phyloP scores from a whole-genome alignment of 2,329 filamentous ascomycete genomes.

The Ophiosphaerella narmari region DNA sequence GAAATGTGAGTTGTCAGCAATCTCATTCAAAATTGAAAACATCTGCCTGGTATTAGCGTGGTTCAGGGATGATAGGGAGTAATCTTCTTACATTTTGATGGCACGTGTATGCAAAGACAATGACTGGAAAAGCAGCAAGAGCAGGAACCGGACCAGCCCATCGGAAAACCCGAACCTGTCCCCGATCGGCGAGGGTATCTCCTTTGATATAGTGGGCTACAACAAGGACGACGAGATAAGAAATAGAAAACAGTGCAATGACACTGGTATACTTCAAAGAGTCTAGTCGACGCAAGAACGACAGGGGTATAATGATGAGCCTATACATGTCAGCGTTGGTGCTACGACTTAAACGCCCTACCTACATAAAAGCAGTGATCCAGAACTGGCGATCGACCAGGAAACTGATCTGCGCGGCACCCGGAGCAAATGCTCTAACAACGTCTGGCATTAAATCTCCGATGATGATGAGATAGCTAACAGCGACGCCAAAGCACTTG shows the following conservation, averaged over 20 bases:
- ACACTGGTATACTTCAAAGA: conserved; percentile 97
- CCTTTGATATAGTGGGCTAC: conserved; percentile 85
- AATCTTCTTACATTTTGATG: conserved; percentile 80
- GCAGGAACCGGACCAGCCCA: conserved; percentile 81
- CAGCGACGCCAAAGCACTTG: conserved; percentile 96
- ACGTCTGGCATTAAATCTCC: conserved; percentile 98
- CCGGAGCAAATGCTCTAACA: conserved; percentile 74
- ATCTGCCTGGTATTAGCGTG: conserved; percentile 62
- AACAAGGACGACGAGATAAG: conserved; percentile 89
- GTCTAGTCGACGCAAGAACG: conserved; percentile 87
- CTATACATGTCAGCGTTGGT: conserved; percentile 47
- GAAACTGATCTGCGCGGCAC: conserved; percentile 68
- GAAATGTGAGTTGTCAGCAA: conserved; percentile 78
- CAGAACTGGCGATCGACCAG: conserved; percentile 92
- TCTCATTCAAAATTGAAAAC: conserved; percentile 98
- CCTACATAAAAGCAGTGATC: conserved; percentile 94
- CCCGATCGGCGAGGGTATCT: conserved; percentile 75
- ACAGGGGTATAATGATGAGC: conserved; percentile 91
- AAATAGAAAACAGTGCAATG: conserved; percentile 87
- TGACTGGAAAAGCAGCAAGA: conserved; percentile 86
- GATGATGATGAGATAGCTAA: conserved; percentile 98
- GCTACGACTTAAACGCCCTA: too few species aligned
- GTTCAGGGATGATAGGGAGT: too few species aligned
- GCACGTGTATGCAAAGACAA: conserved; percentile 99
- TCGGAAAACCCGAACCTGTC: conserved; percentile 73